Conservation (phyloP, 2,329 filamentous ascomycete genomes). For the Pseudogymnoascus sp. region DNA sequence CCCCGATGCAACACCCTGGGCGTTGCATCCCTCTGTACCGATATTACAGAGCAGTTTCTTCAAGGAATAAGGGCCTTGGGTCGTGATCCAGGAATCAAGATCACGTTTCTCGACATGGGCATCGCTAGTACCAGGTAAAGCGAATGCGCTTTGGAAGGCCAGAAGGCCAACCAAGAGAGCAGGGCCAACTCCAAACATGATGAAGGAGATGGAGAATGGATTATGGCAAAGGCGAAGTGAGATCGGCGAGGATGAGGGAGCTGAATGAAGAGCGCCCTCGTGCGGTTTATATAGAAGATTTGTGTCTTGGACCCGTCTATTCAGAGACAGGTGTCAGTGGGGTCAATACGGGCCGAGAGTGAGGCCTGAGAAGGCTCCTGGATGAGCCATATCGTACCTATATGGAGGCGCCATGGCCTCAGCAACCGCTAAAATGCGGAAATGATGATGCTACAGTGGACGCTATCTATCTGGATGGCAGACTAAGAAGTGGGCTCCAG, state of each 20-base stretch:
- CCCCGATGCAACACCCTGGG: constrained; percentile 40
- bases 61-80: constrained; percentile 45
- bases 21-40: constrained; percentile 45
- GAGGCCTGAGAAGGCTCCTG: not conserved
- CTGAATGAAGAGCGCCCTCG: constrained; percentile 13
- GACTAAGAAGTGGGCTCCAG: not conserved
- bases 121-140: constrained; percentile 34
- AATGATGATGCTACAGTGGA: not conserved
- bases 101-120: constrained; percentile 37
- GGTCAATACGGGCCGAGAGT: constrained; percentile 3
- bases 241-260: constrained; percentile 18
- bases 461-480: not conserved
- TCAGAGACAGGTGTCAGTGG: constrained; percentile 4
- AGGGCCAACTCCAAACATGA: constrained; percentile 45
- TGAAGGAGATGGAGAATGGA: constrained; percentile 25
- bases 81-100: constrained; percentile 46
- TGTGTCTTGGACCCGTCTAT: not conserved
- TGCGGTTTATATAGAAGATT: not conserved
- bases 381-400: not conserved
- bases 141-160: constrained; percentile 44
- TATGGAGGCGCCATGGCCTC: not conserved
- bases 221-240: constrained; percentile 12
- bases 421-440: not conserved
- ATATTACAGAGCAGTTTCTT: constrained; percentile 51
- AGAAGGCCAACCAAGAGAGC: constrained; percentile 43